Percentiles rank a stretch among this genome's conserved stretches.
Evolutionary conservation across 2,329 filamentous ascomycete genomes (phyloP).

Genomic region (Cladophialophora exuberans): DNA sequence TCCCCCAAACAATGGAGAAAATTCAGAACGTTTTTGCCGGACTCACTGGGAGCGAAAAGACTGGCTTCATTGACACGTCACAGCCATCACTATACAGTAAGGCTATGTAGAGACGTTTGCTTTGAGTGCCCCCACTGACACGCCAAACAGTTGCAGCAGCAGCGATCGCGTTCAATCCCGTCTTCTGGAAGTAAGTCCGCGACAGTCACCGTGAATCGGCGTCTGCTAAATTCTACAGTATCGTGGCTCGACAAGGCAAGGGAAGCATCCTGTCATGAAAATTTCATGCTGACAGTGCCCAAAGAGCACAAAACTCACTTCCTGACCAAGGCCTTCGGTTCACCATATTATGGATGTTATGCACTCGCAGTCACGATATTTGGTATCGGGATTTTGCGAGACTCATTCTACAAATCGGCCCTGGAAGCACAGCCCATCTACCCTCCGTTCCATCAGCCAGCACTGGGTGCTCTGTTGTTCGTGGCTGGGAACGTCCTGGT

Average conservation of each 20-base stretch:
- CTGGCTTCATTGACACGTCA: conserved; percentile 30
- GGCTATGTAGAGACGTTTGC: conserved; percentile 9
- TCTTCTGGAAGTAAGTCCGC: conserved; percentile 96
- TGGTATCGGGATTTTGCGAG: conserved; percentile 84
- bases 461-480: conserved; percentile 72
- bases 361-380: conserved; percentile 87
- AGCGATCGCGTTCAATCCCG: conserved; percentile 90
- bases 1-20: conserved; percentile 25
- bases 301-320: conserved; percentile 85
- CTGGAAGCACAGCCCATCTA: conserved; percentile 76
- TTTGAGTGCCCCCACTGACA: not conserved
- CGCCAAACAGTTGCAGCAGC: conserved; percentile 70
- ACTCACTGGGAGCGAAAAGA: conserved; percentile 30
- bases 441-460: conserved; percentile 68
- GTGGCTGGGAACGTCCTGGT: conserved; percentile 80
- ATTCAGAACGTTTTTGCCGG: conserved; percentile 31
- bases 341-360: conserved; percentile 82
- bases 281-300: conserved; percentile 19
- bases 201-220: conserved; percentile 9
- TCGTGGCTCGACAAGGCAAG: conserved; percentile 78
- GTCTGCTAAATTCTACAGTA: conserved; percentile 54
- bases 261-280: conserved; percentile 23
- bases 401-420: conserved; percentile 83
- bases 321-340: conserved; percentile 85
- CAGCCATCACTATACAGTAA: conserved; percentile 28